A percentile compares a stretch with the other conserved stretches of the same genome.
These are phyloP conservation scores for Pythium myriotylum DNA, from an alignment of 352 stramenopile species.

Conservation along the genomic window DNA sequence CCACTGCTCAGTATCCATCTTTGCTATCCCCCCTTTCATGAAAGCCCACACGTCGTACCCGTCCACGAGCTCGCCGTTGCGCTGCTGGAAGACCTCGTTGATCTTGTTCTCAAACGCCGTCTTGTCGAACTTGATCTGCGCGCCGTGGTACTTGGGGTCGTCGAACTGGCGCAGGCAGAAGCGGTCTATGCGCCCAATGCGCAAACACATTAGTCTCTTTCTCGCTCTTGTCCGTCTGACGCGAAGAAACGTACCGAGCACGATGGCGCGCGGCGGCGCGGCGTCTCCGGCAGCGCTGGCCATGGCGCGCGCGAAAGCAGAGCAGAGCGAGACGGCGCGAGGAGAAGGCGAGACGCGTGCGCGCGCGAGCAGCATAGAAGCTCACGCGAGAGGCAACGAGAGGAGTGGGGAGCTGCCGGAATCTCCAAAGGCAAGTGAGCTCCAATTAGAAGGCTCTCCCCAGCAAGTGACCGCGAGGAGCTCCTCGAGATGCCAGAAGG, in stretches of 20 bases:
- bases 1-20: background rate
- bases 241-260: slow-evolving; percentile 44
- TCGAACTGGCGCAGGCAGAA: slow-evolving; percentile 89
- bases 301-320: slow-evolving; percentile 12
- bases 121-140: slow-evolving; percentile 76
- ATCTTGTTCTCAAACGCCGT: slow-evolving; percentile 76
- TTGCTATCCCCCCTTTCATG: too few relatives aligned
- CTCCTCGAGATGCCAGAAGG: too few relatives aligned
- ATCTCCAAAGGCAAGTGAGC: too few relatives aligned
- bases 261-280: slow-evolving; percentile 41
- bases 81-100: slow-evolving; percentile 78
- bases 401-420: too few relatives aligned
- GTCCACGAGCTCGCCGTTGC: slow-evolving; percentile 68
- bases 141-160: slow-evolving; percentile 72
- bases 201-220: background rate
- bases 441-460: too few relatives aligned
- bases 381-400: background rate
- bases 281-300: slow-evolving; percentile 17
- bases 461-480: too few relatives aligned
- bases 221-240: background rate
- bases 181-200: slow-evolving; percentile 39
- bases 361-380: background rate
- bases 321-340: background rate
- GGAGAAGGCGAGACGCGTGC: background rate
- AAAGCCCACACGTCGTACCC: too few relatives aligned